Conservation (phyloP, 768 basidiomycete species). For the Auricularia heimuer region DNA sequence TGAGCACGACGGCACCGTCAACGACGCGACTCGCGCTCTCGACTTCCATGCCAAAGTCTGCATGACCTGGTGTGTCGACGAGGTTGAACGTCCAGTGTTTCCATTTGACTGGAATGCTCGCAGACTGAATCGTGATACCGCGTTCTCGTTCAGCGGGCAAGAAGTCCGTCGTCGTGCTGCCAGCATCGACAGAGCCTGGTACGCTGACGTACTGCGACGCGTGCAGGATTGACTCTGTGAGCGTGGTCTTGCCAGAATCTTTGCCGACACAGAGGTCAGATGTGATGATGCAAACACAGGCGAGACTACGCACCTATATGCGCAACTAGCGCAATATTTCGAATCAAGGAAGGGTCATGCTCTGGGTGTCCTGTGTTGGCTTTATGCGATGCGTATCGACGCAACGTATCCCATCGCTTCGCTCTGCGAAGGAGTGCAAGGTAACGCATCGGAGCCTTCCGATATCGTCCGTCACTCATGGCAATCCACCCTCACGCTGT, state of each 20-base stretch:
- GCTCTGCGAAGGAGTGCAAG: neutral
- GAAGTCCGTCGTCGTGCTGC: slow-evolving; percentile 86
- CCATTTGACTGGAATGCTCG: slow-evolving; percentile 84
- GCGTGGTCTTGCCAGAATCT: slow-evolving; percentile 87
- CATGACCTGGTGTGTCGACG: slow-evolving; percentile 86
- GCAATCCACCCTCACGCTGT: neutral
- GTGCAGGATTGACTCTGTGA: slow-evolving; percentile 79
- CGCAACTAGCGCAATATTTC: slow-evolving; percentile 83
- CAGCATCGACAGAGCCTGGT: slow-evolving; percentile 79
- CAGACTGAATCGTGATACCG: slow-evolving; percentile 87
- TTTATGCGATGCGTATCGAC: neutral
- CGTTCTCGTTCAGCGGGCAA: slow-evolving; percentile 82
- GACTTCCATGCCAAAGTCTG: slow-evolving; percentile 95
- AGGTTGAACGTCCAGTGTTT: slow-evolving; percentile 78
- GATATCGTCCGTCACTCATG: neutral
- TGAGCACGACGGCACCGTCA: slow-evolving; percentile 79
- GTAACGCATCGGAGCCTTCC: neutral
- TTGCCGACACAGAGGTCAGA: slow-evolving; percentile 1
- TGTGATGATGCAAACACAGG: slow-evolving; percentile 5
- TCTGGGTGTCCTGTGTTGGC: neutral
- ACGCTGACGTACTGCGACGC: slow-evolving; percentile 61
- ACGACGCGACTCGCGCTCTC: slow-evolving; percentile 87
- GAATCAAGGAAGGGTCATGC: slow-evolving; percentile 19
- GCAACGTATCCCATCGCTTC: neutral
- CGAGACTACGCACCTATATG: slow-evolving; percentile 56